Evolutionary conservation across 2,329 filamentous ascomycete species (phyloP).

Genomic region (Diaporthe amygdali): DNA sequence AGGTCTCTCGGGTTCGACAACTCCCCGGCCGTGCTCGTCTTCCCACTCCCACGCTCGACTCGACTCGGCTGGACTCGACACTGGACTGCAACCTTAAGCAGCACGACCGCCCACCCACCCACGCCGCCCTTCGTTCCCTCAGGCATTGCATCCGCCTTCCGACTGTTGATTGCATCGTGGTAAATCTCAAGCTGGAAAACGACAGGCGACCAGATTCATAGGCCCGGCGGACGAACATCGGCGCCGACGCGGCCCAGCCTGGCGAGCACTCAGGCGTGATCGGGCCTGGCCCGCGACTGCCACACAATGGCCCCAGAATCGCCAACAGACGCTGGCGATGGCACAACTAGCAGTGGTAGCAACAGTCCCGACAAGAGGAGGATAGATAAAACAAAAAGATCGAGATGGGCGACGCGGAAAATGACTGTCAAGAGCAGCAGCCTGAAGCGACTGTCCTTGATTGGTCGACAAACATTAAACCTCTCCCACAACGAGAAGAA

Average conservation of each 20-base stretch:
- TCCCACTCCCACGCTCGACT: not conserved
- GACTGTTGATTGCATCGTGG: not conserved
- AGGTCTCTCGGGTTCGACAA: constrained; percentile 7
- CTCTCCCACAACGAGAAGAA: constrained; percentile 72
- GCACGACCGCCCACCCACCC: not conserved
- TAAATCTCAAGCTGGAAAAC: not conserved
- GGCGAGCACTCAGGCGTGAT: constrained; percentile 46
- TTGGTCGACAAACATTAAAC: constrained; percentile 75
- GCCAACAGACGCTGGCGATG: constrained; percentile 18
- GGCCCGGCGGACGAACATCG: constrained; percentile 27
- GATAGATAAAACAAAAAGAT: constrained; percentile 70
- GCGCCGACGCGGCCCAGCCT: constrained; percentile 43
- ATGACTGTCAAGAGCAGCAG: constrained; percentile 76
- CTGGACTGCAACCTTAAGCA: not conserved
- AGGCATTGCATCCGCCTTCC: not conserved
- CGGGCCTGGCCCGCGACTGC: constrained; percentile 48
- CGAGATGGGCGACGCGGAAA: constrained; percentile 96
- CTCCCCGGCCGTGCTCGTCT: constrained; percentile 9
- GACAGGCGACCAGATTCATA: not conserved
- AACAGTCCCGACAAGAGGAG: constrained; percentile 44
- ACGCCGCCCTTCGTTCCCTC: not conserved
- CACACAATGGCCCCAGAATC: constrained; percentile 38
- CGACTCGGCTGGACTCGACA: not conserved
- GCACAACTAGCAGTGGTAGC: constrained; percentile 20
- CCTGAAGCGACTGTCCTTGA: constrained; percentile 82